Conservation (phyloP, 345 rosid genomes). For the Linum trigynum region DNA sequence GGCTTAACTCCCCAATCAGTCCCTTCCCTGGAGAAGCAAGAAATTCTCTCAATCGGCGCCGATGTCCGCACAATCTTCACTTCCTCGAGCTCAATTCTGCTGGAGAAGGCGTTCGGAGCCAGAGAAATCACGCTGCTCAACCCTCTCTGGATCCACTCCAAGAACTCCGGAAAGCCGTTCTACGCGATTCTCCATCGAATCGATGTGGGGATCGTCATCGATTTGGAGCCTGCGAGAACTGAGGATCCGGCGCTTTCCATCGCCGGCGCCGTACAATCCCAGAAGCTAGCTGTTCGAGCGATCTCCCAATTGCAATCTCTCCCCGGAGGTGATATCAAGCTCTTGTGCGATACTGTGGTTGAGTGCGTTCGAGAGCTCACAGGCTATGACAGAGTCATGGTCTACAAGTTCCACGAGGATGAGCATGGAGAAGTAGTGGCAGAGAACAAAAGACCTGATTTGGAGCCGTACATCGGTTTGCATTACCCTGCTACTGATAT, state of each 20-base stretch:
- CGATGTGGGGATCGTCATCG: constrained; percentile 93
- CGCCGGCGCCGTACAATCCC: constrained; percentile 97
- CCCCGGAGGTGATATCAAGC: constrained; percentile 85
- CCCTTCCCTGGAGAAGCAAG: constrained; percentile 64
- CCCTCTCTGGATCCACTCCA: constrained; percentile 88
- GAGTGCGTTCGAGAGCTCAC: constrained; percentile 79
- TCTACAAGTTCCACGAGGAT: constrained; percentile 94
- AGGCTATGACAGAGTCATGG: constrained; percentile 94
- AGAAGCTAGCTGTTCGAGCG: constrained; percentile 86
- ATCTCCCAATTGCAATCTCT: constrained; percentile 84
- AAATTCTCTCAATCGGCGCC: constrained; percentile 51
- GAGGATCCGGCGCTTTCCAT: constrained; percentile 94
- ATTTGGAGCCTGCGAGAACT: constrained; percentile 90
- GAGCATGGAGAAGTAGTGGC: constrained; percentile 99
- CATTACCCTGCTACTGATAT: constrained; percentile 98
- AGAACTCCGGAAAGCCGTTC: constrained; percentile 69
- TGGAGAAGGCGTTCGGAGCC: constrained; percentile 77
- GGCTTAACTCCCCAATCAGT: constrained; percentile 76
- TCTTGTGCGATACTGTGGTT: constrained; percentile 87
- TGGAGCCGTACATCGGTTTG: constrained; percentile 83
- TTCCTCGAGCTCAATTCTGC: constrained; percentile 43
- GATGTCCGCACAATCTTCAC: constrained; percentile 69
- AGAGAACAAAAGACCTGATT: constrained; percentile 65
- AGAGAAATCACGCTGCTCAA: constrained; percentile 82
- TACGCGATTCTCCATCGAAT: constrained; percentile 85